These are phyloP conservation scores for Fusarium nanum DNA, from an alignment of 2,329 filamentous ascomycete genomes.

Conservation along the genomic window DNA sequence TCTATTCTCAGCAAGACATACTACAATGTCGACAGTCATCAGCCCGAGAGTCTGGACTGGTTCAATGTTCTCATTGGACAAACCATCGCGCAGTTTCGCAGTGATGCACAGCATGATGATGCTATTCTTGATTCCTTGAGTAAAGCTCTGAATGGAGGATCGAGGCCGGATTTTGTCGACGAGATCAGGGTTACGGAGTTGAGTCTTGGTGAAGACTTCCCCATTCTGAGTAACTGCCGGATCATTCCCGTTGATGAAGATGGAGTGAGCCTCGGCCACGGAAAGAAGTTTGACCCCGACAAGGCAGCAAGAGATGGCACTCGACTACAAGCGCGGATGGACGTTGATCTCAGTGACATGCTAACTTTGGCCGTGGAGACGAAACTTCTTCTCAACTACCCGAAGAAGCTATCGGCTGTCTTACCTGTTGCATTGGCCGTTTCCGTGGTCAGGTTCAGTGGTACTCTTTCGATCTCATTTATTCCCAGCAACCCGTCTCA, in stretches of 20 bases:
- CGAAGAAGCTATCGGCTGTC: conserved; percentile 87
- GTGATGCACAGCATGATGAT: conserved; percentile 91
- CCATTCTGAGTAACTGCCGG: conserved; percentile 97
- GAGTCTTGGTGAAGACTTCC: conserved; percentile 94
- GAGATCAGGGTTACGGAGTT: conserved; percentile 95
- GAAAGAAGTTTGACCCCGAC: conserved; percentile 63
- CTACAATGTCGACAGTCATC: conserved; percentile 94
- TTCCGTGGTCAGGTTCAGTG: conserved; percentile 92
- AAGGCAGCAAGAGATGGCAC: conserved; percentile 72
- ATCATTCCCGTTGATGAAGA: conserved; percentile 92
- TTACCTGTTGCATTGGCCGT: conserved; percentile 92
- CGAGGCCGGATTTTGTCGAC: conserved; percentile 90
- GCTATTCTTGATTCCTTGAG: conserved; percentile 88
- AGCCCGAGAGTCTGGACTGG: conserved; percentile 97
- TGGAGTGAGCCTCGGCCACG: conserved; percentile 67
- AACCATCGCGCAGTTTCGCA: conserved; percentile 93
- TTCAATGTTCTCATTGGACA: conserved; percentile 98
- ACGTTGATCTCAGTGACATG: conserved; percentile 95
- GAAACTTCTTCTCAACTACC: conserved; percentile 93
- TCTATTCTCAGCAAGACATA: conserved; percentile 97
- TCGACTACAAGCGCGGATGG: conserved; percentile 91
- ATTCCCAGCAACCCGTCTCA: conserved; percentile 79
- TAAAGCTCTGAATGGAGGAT: conserved; percentile 85
- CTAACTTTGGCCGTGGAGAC: conserved; percentile 96
- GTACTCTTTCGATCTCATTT: conserved; percentile 92